Percentiles rank a stretch among this genome's conserved stretches.
Conservation (phyloP, 2,329 filamentous ascomycete species). For the Fusarium liriodendri region DNA sequence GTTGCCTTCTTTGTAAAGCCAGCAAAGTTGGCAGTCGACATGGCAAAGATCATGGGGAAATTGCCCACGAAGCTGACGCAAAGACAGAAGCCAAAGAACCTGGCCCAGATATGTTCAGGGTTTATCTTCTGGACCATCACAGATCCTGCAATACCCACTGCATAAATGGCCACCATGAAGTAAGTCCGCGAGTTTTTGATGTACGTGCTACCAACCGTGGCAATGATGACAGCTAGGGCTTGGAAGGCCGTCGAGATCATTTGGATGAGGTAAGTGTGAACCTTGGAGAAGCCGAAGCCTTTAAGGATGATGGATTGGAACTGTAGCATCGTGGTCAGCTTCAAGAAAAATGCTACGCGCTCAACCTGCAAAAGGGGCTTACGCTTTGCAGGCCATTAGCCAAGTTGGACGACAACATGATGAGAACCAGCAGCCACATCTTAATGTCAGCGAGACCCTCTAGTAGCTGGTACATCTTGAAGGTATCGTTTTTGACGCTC, state of each 20-base stretch:
- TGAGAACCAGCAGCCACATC: background rate
- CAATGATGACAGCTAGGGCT: slow-evolving; percentile 36
- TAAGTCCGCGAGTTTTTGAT: slow-evolving; percentile 41
- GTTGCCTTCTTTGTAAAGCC: slow-evolving; percentile 11
- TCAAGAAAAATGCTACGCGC: background rate
- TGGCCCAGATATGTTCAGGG: background rate
- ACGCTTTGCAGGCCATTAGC: background rate
- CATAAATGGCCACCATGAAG: slow-evolving; percentile 41
- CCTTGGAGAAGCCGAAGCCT: slow-evolving; percentile 39
- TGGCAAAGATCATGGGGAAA: slow-evolving; percentile 12
- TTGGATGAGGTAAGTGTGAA: slow-evolving; percentile 36
- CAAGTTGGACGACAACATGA: background rate
- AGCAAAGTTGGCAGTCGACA: slow-evolving; percentile 19
- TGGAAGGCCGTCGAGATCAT: slow-evolving; percentile 35
- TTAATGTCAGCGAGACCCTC: background rate
- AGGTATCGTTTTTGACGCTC: background rate
- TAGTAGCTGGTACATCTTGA: background rate
- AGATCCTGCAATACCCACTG: slow-evolving; percentile 27
- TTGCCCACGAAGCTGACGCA: slow-evolving; percentile 8
- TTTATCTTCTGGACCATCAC: slow-evolving; percentile 7
- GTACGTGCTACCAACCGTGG: slow-evolving; percentile 36
- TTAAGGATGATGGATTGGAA: slow-evolving; percentile 43
- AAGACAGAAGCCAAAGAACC: background rate
- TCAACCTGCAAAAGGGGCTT: background rate
- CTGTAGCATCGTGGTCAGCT: background rate